These are phyloP conservation scores for Fusarium abutilonis DNA, from an alignment of 2,329 filamentous ascomycete species.

Conservation along the genomic window DNA sequence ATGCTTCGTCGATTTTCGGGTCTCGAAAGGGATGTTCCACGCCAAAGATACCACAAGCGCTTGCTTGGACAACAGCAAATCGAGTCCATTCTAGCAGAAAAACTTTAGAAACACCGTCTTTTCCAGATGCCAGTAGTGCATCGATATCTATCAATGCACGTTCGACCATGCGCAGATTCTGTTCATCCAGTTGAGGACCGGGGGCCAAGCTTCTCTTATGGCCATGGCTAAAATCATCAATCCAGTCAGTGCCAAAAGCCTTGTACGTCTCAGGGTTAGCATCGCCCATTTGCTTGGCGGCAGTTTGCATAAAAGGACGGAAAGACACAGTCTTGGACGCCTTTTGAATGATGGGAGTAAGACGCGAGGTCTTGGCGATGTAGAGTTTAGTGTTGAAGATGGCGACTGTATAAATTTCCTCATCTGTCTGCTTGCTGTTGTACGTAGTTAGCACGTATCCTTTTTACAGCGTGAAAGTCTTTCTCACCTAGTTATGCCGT, in stretches of 20 bases:
- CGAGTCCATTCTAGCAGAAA: slow-evolving; percentile 18
- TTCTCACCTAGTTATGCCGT: slow-evolving; percentile 27
- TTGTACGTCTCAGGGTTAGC: slow-evolving; percentile 11
- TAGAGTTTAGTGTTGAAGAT: slow-evolving; percentile 47
- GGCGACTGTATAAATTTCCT: slow-evolving; percentile 45
- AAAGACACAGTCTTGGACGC: slow-evolving; percentile 42
- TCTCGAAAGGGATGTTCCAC: slow-evolving; percentile 33
- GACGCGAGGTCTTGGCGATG: slow-evolving; percentile 40
- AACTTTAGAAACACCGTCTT: neutral
- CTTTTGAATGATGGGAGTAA: slow-evolving; percentile 43
- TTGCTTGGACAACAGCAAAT: slow-evolving; percentile 33
- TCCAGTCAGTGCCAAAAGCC: slow-evolving; percentile 25
- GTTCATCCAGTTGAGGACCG: slow-evolving; percentile 24
- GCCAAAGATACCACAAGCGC: slow-evolving; percentile 33
- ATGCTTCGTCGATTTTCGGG: slow-evolving; percentile 22
- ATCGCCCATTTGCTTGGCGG: slow-evolving; percentile 24
- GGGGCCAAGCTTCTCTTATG: slow-evolving; percentile 22
- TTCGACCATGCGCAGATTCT: slow-evolving; percentile 33
- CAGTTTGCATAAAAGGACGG: slow-evolving; percentile 43
- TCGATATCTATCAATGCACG: slow-evolving; percentile 21
- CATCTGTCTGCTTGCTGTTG: slow-evolving; percentile 17
- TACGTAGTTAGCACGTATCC: neutral
- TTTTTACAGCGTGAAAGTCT: fast-evolving
- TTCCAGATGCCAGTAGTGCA: neutral
- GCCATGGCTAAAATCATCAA: slow-evolving; percentile 22